A percentile compares a stretch with the other conserved stretches of the same genome.
Conservation (phyloP, 306 rosid species). For the Lathyrus oleraceus region DNA sequence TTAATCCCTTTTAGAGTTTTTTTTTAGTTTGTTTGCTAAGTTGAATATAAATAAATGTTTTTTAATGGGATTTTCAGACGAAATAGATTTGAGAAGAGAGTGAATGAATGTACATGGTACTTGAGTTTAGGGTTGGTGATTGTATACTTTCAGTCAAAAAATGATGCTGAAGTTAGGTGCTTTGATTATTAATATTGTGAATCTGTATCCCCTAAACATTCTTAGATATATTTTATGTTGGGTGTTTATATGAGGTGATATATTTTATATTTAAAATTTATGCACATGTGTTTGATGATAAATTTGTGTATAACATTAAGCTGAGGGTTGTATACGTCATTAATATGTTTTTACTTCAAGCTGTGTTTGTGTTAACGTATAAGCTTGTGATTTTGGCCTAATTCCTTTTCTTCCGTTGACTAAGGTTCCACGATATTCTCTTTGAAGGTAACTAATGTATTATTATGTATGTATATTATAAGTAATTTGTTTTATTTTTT, state of each 20-base stretch:
- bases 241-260: background rate
- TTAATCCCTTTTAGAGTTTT: no score
- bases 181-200: background rate
- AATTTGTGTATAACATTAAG: background rate
- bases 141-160: background rate
- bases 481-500: no score
- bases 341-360: background rate
- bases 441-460: background rate
- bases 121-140: background rate
- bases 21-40: background rate
- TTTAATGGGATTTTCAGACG: background rate
- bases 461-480: no score
- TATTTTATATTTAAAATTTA: background rate
- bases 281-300: background rate
- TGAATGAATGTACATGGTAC: background rate
- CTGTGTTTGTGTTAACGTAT: background rate
- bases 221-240: background rate
- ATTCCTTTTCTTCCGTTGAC: background rate
- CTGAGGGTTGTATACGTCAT: background rate
- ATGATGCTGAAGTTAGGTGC: background rate
- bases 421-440: background rate
- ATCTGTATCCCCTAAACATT: background rate
- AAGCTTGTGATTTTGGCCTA: background rate
- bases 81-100: background rate
- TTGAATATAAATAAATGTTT: background rate